Conservation (phyloP, 2,329 filamentous ascomycete species). For the Aspergillus sp. region DNA sequence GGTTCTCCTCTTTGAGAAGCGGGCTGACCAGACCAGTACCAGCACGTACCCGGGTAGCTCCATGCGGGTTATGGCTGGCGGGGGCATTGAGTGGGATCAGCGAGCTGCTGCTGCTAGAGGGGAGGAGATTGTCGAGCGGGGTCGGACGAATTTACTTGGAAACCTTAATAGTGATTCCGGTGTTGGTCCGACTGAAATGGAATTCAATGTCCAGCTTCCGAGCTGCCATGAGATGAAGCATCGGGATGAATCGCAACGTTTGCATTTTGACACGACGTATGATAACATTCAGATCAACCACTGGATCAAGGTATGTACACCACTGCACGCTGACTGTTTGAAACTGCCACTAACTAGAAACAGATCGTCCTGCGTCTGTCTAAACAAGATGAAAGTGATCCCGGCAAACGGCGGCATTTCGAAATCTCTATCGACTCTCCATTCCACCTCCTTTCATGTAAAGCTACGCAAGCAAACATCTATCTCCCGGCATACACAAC, state of each 20-base stretch:
- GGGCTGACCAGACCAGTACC: constrained; percentile 73
- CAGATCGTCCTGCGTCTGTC: constrained; percentile 92
- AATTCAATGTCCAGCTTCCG: constrained; percentile 88
- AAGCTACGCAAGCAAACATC: constrained; percentile 88
- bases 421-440: constrained; percentile 96
- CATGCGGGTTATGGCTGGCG: constrained; percentile 74
- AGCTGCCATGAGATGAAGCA: constrained; percentile 81
- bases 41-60: constrained; percentile 73
- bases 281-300: constrained; percentile 92
- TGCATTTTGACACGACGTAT: constrained; percentile 91
- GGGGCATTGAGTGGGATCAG: constrained; percentile 69
- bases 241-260: constrained; percentile 62
- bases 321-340: neutral
- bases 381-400: constrained; percentile 74
- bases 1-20: constrained; percentile 83
- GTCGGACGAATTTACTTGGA: constrained; percentile 72
- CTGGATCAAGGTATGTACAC: constrained; percentile 80
- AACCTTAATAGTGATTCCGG: constrained; percentile 74
- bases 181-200: constrained; percentile 87
- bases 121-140: constrained; percentile 53
- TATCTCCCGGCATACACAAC: constrained; percentile 76
- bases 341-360: constrained; percentile 6
- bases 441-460: constrained; percentile 89
- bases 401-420: constrained; percentile 79
- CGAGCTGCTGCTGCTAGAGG: constrained; percentile 57